A percentile compares a stretch with the other conserved stretches of the same genome.
Evolutionary conservation across 768 basidiomycete species (phyloP).

Genomic region (Suillus hirtellus): DNA sequence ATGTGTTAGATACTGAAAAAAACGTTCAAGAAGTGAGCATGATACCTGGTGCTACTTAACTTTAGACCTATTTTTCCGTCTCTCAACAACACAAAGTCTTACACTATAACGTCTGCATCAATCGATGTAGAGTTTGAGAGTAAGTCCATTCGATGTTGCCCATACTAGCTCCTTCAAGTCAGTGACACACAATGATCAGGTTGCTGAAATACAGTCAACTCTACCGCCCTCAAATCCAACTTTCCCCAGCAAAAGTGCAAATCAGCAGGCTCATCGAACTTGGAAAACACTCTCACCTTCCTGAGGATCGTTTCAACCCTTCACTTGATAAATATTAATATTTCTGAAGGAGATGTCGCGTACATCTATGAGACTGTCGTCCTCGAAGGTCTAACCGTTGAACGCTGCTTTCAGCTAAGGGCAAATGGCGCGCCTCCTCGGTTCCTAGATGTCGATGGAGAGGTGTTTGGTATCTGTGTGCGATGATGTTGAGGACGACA

Average conservation of each 20-base stretch:
- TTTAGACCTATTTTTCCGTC: too few relatives aligned
- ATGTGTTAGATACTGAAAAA: conserved; percentile 11
- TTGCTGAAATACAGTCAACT: too few relatives aligned
- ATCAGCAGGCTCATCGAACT: background rate
- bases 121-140: too few relatives aligned
- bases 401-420: background rate
- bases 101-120: too few relatives aligned
- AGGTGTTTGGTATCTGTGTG: background rate
- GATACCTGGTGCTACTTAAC: too few relatives aligned
- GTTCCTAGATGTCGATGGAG: background rate
- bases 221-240: too few relatives aligned
- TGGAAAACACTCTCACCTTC: background rate
- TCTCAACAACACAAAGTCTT: too few relatives aligned
- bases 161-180: too few relatives aligned
- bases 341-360: background rate
- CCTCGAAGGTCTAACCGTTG: background rate
- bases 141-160: too few relatives aligned
- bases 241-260: too few relatives aligned
- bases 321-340: background rate
- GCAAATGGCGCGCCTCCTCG: background rate
- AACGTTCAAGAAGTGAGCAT: too few relatives aligned
- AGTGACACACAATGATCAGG: too few relatives aligned
- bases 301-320: background rate
- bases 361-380: background rate
- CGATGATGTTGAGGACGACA: background rate